These are phyloP conservation scores for Trichoderma breve DNA, from an alignment of 2,329 filamentous ascomycete species.

Conservation along the genomic window DNA sequence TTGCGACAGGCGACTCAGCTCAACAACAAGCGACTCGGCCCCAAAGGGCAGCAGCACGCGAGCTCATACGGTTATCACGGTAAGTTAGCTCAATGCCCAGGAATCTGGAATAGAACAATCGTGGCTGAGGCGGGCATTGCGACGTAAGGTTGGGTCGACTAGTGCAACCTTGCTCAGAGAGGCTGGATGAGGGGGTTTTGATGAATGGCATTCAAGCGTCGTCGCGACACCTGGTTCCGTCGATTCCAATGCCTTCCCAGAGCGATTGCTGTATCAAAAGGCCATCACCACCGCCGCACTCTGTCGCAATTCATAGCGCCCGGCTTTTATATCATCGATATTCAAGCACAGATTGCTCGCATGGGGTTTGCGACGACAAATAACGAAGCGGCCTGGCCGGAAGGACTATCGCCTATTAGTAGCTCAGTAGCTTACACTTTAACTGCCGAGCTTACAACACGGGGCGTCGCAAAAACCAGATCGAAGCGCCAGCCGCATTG, in stretches of 20 bases:
- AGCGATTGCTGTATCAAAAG: background rate
- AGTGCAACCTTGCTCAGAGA: constrained; percentile 6
- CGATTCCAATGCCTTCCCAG: background rate
- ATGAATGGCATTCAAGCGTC: background rate
- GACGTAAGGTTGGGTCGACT: background rate
- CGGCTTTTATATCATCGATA: background rate
- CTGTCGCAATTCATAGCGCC: background rate
- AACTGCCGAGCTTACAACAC: constrained; percentile 11
- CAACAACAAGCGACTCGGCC: background rate
- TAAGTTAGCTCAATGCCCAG: background rate
- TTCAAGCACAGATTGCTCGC: background rate
- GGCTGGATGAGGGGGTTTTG: constrained; percentile 2
- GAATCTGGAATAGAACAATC: background rate
- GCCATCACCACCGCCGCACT: background rate
- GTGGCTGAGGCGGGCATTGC: constrained; percentile 9
- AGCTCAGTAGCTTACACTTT: constrained; percentile 17
- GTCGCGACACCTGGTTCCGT: background rate
- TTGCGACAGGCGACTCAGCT: background rate
- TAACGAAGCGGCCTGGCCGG: constrained; percentile 5
- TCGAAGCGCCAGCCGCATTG: background rate
- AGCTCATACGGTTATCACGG: background rate
- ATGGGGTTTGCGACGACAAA: background rate
- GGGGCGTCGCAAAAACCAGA: background rate
- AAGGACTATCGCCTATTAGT: constrained; percentile 15
- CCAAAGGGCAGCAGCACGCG: background rate